A percentile compares a stretch with the other conserved stretches of the same genome.
phyloP scores from a whole-genome alignment of 306 rosid genomes.

The Amphicarpaea edgeworthii region DNA sequence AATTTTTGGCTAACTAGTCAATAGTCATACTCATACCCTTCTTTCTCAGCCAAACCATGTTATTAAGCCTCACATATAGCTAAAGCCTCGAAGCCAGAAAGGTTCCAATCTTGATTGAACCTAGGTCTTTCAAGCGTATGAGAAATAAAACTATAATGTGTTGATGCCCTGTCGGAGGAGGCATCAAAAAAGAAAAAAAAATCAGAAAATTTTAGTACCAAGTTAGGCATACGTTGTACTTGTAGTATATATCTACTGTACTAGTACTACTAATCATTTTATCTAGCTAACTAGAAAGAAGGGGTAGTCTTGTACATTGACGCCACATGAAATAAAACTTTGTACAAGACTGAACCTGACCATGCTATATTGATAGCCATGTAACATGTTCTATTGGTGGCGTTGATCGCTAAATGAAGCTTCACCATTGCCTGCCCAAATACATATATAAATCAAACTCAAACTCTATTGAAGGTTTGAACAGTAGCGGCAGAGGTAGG shows the following conservation, averaged over 20 bases:
- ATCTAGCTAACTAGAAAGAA: constrained; percentile 53
- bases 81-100: constrained; percentile 42
- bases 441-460: constrained; percentile 66
- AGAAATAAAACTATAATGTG: constrained; percentile 37
- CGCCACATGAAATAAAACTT: constrained; percentile 66
- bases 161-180: constrained; percentile 43
- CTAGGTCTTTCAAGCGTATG: constrained; percentile 46
- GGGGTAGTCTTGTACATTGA: constrained; percentile 82
- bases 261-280: constrained; percentile 15
- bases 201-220: constrained; percentile 28
- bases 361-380: constrained; percentile 76
- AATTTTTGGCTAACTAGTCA: constrained; percentile 46
- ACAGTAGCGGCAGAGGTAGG: constrained; percentile 45
- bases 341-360: constrained; percentile 95
- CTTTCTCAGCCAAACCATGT: constrained; percentile 61
- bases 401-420: constrained; percentile 65
- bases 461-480: constrained; percentile 44
- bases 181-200: constrained; percentile 34
- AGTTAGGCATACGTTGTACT: not conserved
- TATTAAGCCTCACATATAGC: constrained; percentile 39
- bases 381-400: constrained; percentile 64
- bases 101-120: constrained; percentile 52
- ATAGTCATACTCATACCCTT: constrained; percentile 61
- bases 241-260: not conserved
- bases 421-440: constrained; percentile 79